Conservation (phyloP, 1,284 basidiomycete species). For the Ceratorhiza oryzae-sativae region DNA sequence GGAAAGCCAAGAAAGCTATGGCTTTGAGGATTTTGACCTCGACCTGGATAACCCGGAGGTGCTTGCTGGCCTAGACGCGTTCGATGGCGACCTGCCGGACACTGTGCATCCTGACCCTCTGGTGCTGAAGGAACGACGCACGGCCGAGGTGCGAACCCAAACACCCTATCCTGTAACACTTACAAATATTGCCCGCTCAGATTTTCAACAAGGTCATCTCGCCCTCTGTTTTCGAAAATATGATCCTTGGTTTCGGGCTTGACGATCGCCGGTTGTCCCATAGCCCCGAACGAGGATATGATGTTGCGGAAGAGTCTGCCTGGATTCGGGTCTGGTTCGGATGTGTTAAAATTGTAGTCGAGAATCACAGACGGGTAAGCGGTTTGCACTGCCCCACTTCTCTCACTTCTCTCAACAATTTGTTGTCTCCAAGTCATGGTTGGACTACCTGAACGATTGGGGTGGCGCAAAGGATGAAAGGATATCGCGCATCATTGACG, state of each 20-base stretch:
- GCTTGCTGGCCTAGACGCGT: conserved; percentile 59
- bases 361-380: conserved; percentile 62
- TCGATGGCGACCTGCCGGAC: not conserved
- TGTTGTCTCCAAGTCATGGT: conserved; percentile 19
- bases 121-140: conserved; percentile 47
- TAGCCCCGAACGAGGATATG: conserved; percentile 44
- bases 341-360: conserved; percentile 71
- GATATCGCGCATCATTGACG: conserved; percentile 34
- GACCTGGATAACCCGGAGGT: conserved; percentile 67
- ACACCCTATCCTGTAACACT: not conserved
- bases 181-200: conserved; percentile 49
- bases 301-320: conserved; percentile 46
- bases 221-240: conserved; percentile 67
- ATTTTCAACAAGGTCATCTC: conserved; percentile 63
- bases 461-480: conserved; percentile 25
- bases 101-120: not conserved
- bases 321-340: conserved; percentile 83
- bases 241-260: conserved; percentile 55
- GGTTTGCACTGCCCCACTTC: too few relatives aligned
- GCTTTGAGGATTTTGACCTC: conserved; percentile 58
- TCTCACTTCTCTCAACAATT: too few relatives aligned
- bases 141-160: conserved; percentile 48
- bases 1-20: conserved; percentile 78
- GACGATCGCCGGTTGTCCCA: conserved; percentile 50
- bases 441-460: conserved; percentile 31